Evolutionary conservation across 805 yeast genomes (phyloP), one percentile per base, ranked within the genome.

Genomic region (Saitoella complicata): DNA sequence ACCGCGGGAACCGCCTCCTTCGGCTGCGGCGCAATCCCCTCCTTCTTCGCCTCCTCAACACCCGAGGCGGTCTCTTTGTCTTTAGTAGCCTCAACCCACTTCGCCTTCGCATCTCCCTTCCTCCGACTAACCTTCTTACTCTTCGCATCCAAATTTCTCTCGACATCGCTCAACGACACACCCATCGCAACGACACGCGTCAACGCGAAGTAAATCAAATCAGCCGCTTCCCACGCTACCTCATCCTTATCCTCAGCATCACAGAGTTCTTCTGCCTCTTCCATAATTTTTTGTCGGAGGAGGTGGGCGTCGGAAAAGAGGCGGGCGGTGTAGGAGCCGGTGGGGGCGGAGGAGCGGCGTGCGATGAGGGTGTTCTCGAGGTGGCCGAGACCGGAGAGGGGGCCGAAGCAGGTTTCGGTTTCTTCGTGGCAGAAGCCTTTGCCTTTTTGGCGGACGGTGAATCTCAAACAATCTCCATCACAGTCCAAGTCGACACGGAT

Each of bases 201-300:
- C 47, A 72, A 50, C 45, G 83, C 78, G 55, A 80, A 77, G 57
- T 73, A 68, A 47, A 81, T 71, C 60, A 91, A 69, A 61, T 91
- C 98, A 6, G 98, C 98, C 44, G 94, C 88, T 65, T 91, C 98
- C 95, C 95, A 91, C 0, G 97, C 80, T 45, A 85, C 72, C 46
- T 88, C 80, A 1, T 71, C 72, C 54, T 70, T 70, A 5, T 67
- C 56, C 35, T 68, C 69, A 11, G 98, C 97, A 47, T 86, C 95
- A 32, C 86, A 76, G 50, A 91, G 73, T 63, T 91, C 98, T 56
- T 88, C 96, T 39, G 95, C 93, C 64, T 91, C 98, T 65, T 91
- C 98, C 61, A 77, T 76, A 64, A 91, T 79, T 68, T 91, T 84
- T 30, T 97, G 95, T 46, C 71, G 67, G 53, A 91, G 70, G 43